A percentile compares a stretch with the other conserved stretches of the same genome.
Conservation (phyloP, 176 grass and related monocot species). For the Aegilops tauschii region DNA sequence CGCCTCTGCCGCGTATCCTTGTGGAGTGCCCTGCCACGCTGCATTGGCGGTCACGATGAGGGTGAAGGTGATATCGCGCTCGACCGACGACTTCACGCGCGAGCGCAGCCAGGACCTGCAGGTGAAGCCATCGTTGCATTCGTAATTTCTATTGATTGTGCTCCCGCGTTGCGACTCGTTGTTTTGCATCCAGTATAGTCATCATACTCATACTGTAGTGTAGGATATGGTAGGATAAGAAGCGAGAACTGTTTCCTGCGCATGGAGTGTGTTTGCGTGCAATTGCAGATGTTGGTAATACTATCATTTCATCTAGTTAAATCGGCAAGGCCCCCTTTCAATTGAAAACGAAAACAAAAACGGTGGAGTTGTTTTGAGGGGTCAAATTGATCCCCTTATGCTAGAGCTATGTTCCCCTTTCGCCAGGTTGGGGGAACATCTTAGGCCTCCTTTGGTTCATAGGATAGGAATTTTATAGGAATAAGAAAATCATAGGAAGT, state of each 20-base stretch:
- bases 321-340: background rate
- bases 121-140: conserved; percentile 19
- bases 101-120: conserved; percentile 87
- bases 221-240: background rate
- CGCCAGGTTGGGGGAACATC: background rate
- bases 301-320: background rate
- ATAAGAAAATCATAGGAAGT: no score
- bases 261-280: background rate
- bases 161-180: background rate
- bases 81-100: conserved; percentile 88
- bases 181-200: background rate
- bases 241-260: background rate
- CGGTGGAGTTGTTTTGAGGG: background rate
- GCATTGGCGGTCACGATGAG: conserved; percentile 41
- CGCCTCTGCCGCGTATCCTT: background rate
- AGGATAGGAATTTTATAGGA: no score
- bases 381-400: background rate
- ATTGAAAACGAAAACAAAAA: background rate
- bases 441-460: background rate
- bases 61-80: conserved; percentile 91
- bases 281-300: background rate
- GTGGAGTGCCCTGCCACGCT: no score
- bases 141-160: background rate
- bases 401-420: background rate
- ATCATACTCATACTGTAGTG: background rate